Conservation (phyloP, 306 rosid genomes). For the Inga oerstediana region DNA sequence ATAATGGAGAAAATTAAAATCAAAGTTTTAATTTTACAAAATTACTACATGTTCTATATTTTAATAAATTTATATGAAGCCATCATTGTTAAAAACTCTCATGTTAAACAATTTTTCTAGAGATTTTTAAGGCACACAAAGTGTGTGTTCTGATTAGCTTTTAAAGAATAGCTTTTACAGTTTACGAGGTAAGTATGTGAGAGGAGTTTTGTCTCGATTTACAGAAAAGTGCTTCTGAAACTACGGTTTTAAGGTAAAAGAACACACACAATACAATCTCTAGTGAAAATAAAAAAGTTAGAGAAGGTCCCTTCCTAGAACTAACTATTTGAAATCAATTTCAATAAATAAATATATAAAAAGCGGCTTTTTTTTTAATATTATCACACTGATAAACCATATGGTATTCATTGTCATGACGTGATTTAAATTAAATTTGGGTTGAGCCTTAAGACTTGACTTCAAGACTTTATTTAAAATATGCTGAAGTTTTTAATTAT, state of each 20-base stretch:
- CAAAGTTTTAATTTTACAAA: neutral
- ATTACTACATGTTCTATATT: neutral
- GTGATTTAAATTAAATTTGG: neutral
- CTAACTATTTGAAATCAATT: neutral
- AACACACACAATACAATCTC: no score
- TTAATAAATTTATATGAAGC: neutral
- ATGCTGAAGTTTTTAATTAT: no score
- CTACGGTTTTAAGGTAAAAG: no score
- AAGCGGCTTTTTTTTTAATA: no score
- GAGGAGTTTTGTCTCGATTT: no score
- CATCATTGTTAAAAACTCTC: neutral
- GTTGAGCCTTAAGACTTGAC: neutral
- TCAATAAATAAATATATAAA: neutral
- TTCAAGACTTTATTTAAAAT: no score
- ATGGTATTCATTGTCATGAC: neutral
- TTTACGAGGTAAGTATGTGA: no score
- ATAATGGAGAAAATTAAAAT: neutral
- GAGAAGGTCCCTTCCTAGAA: neutral
- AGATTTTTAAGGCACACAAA: neutral
- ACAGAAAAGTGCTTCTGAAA: no score
- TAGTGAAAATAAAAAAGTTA: neutral
- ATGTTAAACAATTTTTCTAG: neutral
- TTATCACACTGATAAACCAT: neutral
- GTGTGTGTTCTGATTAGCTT: no score
- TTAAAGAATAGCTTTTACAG: no score